Evolutionary conservation across 2,329 filamentous ascomycete species (phyloP).

Genomic region (Hypomyces perniciosus): DNA sequence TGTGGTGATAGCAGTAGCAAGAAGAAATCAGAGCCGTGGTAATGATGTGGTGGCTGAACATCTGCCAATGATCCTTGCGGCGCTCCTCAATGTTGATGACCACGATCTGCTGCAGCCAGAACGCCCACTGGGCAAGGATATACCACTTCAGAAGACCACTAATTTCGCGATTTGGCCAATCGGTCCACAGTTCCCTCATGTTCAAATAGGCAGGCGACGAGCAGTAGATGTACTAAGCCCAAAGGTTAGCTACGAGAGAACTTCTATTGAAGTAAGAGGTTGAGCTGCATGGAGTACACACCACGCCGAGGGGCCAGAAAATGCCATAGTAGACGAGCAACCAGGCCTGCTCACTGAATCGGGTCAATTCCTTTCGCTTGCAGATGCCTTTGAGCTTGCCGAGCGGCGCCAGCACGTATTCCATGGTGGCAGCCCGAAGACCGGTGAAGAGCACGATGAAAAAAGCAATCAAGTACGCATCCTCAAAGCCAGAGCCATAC

Average conservation of each 20-base stretch:
- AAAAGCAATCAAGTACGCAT: constrained; percentile 69
- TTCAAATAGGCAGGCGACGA: constrained; percentile 74
- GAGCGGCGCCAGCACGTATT: constrained; percentile 76
- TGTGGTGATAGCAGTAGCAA: constrained; percentile 83
- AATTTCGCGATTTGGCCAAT: constrained; percentile 76
- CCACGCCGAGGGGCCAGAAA: constrained; percentile 80
- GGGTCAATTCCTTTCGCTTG: constrained; percentile 67
- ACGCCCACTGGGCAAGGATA: constrained; percentile 81
- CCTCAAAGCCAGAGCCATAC: constrained; percentile 74
- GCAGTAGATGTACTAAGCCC: constrained; percentile 66
- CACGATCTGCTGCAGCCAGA: constrained; percentile 90
- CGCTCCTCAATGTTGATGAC: constrained; percentile 93
- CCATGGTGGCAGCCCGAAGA: constrained; percentile 76
- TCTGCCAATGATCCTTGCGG: constrained; percentile 92
- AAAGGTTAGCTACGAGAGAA: not conserved
- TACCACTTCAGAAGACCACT: constrained; percentile 76
- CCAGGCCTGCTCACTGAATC: constrained; percentile 95
- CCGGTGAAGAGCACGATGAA: constrained; percentile 84
- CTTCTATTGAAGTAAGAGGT: not conserved
- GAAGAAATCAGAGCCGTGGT: constrained; percentile 74
- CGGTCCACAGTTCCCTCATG: constrained; percentile 71
- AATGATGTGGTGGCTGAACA: constrained; percentile 91
- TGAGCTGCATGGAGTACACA: constrained; percentile 39
- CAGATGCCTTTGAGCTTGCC: constrained; percentile 67
- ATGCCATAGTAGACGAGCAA: constrained; percentile 74